Base-by-base conservation (phyloP, 2,329 filamentous ascomycete genomes). In the Talaromyces verruculosus region DNA sequence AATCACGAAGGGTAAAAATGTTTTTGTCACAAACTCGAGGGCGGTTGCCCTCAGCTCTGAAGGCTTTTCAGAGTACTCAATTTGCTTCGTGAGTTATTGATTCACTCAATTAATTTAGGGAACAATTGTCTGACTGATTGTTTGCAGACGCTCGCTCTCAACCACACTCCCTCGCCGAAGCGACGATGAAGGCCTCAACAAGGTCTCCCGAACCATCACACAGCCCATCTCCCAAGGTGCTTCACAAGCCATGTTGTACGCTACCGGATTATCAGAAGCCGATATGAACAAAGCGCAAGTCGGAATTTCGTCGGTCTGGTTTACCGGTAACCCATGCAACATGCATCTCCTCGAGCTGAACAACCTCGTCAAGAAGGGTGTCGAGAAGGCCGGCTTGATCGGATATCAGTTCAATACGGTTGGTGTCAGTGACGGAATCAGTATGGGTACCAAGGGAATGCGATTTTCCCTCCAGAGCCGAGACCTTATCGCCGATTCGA, bases 331-430 rank as follows among this genome's bases (percentile, higher is more conserved):
- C 82, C 95, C 95, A 30, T 99, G 95, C 85, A 99, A 99, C 83
- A 99, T 97, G 94, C 95, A 99, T 80, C 84, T 99, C 68, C 85
- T 99, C 80, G 91, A 96, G 75, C 87, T 99, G 68, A 96, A 91
- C 76, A 85, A 90, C 78, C 83, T 89, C 69, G 90, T 97, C 70
- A 89, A 87, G 71, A 86, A 90, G 75, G 87, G 89, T 68, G 89
- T 91, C 37, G 81, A 88, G 72, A 84, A 90, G 73, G 91, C 93
- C 35, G 91, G 92, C 25, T 84, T 99, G 68, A 85, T 96, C 67
- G 92, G 93, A 69, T 96, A 96, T 85, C 93, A 97, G 79, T 99
- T 99, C 87, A 99, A 99, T 84, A 99, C 96, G 67, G 92, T 99
- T 75, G 95, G 95, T 75, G 96, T 99, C 71, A 97, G 92, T 69